These are phyloP conservation scores for Phallus indusiatus DNA, from an alignment of 768 basidiomycete genomes.

Conservation along the genomic window DNA sequence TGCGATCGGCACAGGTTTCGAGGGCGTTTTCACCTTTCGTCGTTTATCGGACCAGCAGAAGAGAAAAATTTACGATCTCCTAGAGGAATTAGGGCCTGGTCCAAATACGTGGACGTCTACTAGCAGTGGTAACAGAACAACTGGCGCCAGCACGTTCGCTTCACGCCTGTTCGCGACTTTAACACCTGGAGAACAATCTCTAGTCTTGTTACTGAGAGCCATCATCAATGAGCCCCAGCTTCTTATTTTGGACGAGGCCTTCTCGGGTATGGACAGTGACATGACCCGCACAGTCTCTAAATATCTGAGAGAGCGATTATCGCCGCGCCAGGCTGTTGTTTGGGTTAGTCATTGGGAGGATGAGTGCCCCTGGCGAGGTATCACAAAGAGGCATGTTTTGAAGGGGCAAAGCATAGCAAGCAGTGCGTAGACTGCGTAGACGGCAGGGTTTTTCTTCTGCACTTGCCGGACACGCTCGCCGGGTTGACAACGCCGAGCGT, in stretches of 20 bases:
- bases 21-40: slow-evolving; percentile 65
- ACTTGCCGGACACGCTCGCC: too few species aligned
- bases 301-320: slow-evolving; percentile 46
- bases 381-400: slow-evolving; percentile 36
- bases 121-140: slow-evolving; percentile 16
- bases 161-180: slow-evolving; percentile 50
- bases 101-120: slow-evolving; percentile 13
- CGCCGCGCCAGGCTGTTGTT: slow-evolving; percentile 56
- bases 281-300: slow-evolving; percentile 58
- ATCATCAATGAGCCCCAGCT: slow-evolving; percentile 66
- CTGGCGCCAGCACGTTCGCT: slow-evolving; percentile 30
- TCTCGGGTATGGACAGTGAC: slow-evolving; percentile 81
- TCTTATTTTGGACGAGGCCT: slow-evolving; percentile 84
- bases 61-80: slow-evolving; percentile 42
- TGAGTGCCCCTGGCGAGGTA: slow-evolving; percentile 72
- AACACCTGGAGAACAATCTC: slow-evolving; percentile 63
- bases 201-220: slow-evolving; percentile 80
- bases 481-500: too few species aligned
- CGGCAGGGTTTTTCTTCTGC: too few species aligned
- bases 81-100: slow-evolving; percentile 53
- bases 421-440: too few species aligned
- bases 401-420: slow-evolving; percentile 16
- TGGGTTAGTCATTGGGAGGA: slow-evolving; percentile 88
- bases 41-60: slow-evolving; percentile 32
- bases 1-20: slow-evolving; percentile 80